Percentiles rank a stretch among this genome's conserved stretches.
Evolutionary conservation across 495 filamentous ascomycete species (phyloP).

Genomic region (Podospora sp.): DNA sequence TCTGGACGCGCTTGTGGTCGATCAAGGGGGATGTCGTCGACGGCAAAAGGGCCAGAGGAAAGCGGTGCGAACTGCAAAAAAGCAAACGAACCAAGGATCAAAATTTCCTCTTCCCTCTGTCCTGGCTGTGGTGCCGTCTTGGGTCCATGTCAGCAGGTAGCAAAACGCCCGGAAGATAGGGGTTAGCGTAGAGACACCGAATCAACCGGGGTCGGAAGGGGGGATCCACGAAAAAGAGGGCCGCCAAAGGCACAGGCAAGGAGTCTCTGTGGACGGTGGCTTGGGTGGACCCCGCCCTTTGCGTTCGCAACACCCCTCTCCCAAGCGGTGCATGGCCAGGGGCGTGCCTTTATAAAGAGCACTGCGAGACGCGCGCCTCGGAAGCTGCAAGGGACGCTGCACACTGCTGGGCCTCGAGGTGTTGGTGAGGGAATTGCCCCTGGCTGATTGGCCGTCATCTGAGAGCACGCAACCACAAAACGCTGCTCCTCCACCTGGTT

Average conservation of each 20-base stretch:
- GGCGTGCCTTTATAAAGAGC: conserved; percentile 26
- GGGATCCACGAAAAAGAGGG: conserved; percentile 7
- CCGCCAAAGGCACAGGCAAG: not conserved
- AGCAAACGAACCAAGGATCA: conserved; percentile 16
- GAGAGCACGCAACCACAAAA: conserved; percentile 26
- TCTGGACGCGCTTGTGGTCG: conserved; percentile 13
- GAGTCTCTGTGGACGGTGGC: not conserved
- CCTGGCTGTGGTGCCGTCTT: conserved; percentile 27
- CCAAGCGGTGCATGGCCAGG: not conserved
- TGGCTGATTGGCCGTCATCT: conserved; percentile 19
- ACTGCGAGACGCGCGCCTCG: conserved; percentile 17
- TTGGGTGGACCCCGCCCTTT: conserved; percentile 9
- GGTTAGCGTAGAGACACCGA: conserved; percentile 29
- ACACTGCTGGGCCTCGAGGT: not conserved
- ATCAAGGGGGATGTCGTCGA: conserved; percentile 7
- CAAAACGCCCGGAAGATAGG: conserved; percentile 38
- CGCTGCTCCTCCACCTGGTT: conserved; percentile 17
- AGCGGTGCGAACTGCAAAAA: not conserved
- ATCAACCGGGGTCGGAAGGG: conserved; percentile 18
- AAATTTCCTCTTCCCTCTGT: conserved; percentile 27
- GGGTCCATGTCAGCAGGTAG: conserved; percentile 37
- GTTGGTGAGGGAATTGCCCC: not conserved
- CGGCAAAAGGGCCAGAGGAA: conserved; percentile 5
- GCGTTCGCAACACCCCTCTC: not conserved
- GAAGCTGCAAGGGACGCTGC: conserved; percentile 31